A percentile compares a stretch with the other conserved stretches of the same genome.
These are phyloP conservation scores for Scedosporium apiospermum DNA, from an alignment of 2,329 filamentous ascomycete species.

Conservation along the genomic window DNA sequence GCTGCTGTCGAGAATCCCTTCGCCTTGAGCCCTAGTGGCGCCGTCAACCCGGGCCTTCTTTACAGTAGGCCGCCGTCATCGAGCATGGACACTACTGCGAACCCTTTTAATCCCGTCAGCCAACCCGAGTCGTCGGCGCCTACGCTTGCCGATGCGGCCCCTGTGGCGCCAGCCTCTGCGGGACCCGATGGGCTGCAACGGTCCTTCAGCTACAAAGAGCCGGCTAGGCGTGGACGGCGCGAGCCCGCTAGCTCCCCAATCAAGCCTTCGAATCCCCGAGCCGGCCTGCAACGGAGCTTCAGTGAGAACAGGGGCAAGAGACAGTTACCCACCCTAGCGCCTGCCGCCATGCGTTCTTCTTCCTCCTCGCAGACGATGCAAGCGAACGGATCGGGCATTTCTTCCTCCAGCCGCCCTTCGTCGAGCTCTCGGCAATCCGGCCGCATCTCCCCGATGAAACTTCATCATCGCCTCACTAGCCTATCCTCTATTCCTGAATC, in stretches of 20 bases:
- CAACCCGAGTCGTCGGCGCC: not conserved
- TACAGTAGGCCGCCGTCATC: slow-evolving; percentile 43
- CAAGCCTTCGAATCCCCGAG: slow-evolving; percentile 33
- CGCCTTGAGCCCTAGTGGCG: slow-evolving; percentile 33
- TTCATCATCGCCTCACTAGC: slow-evolving; percentile 37
- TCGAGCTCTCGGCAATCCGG: slow-evolving; percentile 27
- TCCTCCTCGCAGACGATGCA: slow-evolving; percentile 5
- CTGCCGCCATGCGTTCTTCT: slow-evolving; percentile 26
- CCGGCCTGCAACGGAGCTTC: slow-evolving; percentile 42
- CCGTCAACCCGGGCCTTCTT: slow-evolving; percentile 51
- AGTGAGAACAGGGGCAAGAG: slow-evolving; percentile 44
- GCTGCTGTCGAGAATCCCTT: slow-evolving; percentile 36
- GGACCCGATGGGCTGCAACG: slow-evolving; percentile 28
- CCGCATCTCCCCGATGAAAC: slow-evolving; percentile 43
- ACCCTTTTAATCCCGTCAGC: slow-evolving; percentile 10
- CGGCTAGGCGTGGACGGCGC: slow-evolving; percentile 30
- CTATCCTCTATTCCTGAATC: slow-evolving; percentile 50
- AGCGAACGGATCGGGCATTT: slow-evolving; percentile 6
- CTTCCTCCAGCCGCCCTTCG: slow-evolving; percentile 3
- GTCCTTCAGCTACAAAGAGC: slow-evolving; percentile 32
- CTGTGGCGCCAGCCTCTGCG: slow-evolving; percentile 1
- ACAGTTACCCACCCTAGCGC: slow-evolving; percentile 37
- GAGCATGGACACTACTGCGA: slow-evolving; percentile 28
- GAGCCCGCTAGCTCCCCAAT: slow-evolving; percentile 38
- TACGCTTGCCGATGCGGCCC: slow-evolving; percentile 5